Percentiles rank a stretch among this genome's conserved stretches.
Conservation (phyloP, 139 green algal genomes). For the Coelastrella sp. region DNA sequence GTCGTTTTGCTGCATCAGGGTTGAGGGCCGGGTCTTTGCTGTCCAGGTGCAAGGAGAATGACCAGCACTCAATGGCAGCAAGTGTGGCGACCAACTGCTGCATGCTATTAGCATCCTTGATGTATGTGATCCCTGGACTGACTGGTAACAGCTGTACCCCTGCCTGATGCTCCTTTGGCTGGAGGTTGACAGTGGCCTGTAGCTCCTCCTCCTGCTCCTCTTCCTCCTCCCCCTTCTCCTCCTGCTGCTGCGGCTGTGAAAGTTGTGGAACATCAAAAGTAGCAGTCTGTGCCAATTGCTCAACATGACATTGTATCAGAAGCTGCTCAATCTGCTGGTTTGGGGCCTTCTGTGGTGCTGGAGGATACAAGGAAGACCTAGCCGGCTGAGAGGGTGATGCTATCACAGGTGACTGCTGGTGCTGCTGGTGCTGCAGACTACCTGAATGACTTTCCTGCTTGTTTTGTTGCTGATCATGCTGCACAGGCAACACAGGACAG, state of each 20-base stretch:
- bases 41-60: constrained; percentile 29
- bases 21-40: background rate
- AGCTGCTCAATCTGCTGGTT: background rate
- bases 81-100: constrained; percentile 33
- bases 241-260: constrained; percentile 25
- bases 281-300: too few species aligned
- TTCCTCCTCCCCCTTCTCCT: background rate
- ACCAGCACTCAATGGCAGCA: constrained; percentile 20
- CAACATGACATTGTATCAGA: too few species aligned
- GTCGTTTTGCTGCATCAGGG: background rate
- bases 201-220: background rate
- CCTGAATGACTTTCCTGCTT: background rate
- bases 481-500: background rate
- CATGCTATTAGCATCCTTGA: constrained; percentile 15
- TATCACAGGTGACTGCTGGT: background rate
- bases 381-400: background rate
- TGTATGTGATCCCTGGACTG: background rate
- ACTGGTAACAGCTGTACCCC: background rate
- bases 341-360: background rate
- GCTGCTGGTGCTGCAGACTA: background rate
- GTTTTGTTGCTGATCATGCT: too few species aligned
- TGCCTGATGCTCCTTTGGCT: background rate
- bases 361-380: background rate
- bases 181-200: background rate
- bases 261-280: background rate